Evolutionary conservation across 768 basidiomycete genomes (phyloP), one percentile per base, ranked within the genome.

Genomic region (Boletus coccyginus): DNA sequence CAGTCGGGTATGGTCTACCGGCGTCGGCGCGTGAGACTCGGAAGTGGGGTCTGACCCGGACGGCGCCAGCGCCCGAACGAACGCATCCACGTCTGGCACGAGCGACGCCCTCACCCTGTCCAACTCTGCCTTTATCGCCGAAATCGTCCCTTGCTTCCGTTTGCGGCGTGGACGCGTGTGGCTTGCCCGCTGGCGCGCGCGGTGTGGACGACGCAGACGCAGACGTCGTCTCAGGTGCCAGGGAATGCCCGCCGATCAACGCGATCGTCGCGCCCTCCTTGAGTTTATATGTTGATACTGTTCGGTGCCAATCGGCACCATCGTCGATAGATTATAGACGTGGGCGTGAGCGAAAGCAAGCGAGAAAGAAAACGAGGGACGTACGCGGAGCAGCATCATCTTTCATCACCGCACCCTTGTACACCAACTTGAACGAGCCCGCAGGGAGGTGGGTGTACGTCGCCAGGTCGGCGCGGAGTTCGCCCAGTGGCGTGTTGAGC

Each of bases 401-500:
- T 62, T 87, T 88, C 82, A 98, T 88, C 70, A 97, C 82, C 2
- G 92, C 94, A 39, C 96, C 96, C 45, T 88, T 84, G 74, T 90
- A 87, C 60, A 98, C 85, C 66, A 98, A 81, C 70, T 94, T 92
- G 80, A 97, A 92, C 31, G 82, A 81, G 60, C 80, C 65, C 31
- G 73, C 70, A 0, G 87, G 82, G 13, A 98, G 79, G 52, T 86
- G 85, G 3, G 91, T 94, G 65, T 87, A 83, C 7, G 86, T 79
- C 14, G 91, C 86, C 49, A 97, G 75, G 21, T 80, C 77, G 5
- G 77, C 62, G 39, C 89, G 81, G 50, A 95, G 71, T 9, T 73
- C 72, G 27, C 76, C 75, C 46, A 94, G 80, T 13, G 80, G 80
- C 0, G 88, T 82, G 50, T 79, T 66, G 19, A 78, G 82, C 0